phyloP scores from a whole-genome alignment of 306 rosid genomes.

The Argentina anserina region DNA sequence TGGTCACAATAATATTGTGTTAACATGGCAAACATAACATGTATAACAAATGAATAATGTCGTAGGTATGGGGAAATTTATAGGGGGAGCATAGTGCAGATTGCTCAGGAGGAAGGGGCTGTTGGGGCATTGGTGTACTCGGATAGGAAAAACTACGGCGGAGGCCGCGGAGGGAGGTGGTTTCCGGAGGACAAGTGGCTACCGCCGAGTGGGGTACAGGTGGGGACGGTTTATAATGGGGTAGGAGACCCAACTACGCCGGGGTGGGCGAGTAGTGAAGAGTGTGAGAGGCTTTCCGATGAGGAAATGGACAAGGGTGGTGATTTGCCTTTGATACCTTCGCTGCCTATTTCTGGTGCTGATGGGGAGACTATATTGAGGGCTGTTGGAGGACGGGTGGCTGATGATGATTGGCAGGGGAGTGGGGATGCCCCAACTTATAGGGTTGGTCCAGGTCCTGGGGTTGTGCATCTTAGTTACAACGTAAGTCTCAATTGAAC shows the following conservation, averaged over 20 bases:
- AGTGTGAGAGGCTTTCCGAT: constrained; percentile 48
- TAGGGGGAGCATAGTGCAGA: constrained; percentile 56
- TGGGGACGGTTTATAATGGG: constrained; percentile 52
- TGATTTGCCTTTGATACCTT: constrained; percentile 54
- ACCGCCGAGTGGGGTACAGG: constrained; percentile 79
- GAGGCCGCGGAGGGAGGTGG: constrained; percentile 35
- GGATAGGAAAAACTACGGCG: constrained; percentile 55
- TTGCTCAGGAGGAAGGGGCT: constrained; percentile 52
- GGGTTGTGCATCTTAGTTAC: constrained; percentile 52
- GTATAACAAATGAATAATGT: no score
- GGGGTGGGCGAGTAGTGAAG: constrained; percentile 56
- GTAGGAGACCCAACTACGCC: constrained; percentile 71
- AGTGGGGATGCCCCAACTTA: constrained; percentile 47
- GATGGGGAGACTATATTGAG: constrained; percentile 55
- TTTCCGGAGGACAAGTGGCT: constrained; percentile 60
- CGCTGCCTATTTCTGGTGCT: constrained; percentile 52
- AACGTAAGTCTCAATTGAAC: constrained; percentile 29
- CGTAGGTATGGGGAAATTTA: constrained; percentile 41
- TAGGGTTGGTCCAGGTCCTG: constrained; percentile 68
- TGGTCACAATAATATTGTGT: no score
- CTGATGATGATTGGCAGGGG: constrained; percentile 70
- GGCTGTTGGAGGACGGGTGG: constrained; percentile 53
- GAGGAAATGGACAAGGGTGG: constrained; percentile 50
- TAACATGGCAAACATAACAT: no score
- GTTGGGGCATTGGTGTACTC: constrained; percentile 56